phyloP scores from a whole-genome alignment of 2,329 filamentous ascomycete genomes.

The Sclerotinia spermophila region DNA sequence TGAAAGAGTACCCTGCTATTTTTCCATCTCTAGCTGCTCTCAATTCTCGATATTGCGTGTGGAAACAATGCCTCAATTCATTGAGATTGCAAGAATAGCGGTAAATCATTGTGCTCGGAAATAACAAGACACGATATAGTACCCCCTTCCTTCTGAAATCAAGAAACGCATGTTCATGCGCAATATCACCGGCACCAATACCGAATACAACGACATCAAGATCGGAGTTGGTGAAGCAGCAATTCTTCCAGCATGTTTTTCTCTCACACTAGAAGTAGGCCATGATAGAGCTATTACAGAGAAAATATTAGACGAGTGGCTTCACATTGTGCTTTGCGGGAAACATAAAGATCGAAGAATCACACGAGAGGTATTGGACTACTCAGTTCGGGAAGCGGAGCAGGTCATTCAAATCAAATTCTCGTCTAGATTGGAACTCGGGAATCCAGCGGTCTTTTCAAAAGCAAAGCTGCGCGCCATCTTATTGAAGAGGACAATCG shows the following conservation, averaged over 20 bases:
- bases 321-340: neutral
- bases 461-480: neutral
- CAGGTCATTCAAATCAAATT: neutral
- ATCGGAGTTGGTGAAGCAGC: neutral
- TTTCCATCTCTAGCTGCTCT: neutral
- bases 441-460: neutral
- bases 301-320: neutral
- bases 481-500: neutral
- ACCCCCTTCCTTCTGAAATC: neutral
- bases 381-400: neutral
- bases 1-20: neutral
- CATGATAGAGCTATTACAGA: neutral
- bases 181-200: neutral
- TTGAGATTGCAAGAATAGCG: neutral
- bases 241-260: neutral
- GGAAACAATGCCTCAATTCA: neutral
- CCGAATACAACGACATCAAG: neutral
- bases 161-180: too few species aligned
- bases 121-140: neutral
- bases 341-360: neutral
- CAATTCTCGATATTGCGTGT: neutral
- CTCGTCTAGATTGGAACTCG: neutral
- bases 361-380: neutral
- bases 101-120: neutral
- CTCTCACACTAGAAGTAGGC: neutral